Conservation (phyloP, 2,329 filamentous ascomycete species). For the Alternaria longipes region DNA sequence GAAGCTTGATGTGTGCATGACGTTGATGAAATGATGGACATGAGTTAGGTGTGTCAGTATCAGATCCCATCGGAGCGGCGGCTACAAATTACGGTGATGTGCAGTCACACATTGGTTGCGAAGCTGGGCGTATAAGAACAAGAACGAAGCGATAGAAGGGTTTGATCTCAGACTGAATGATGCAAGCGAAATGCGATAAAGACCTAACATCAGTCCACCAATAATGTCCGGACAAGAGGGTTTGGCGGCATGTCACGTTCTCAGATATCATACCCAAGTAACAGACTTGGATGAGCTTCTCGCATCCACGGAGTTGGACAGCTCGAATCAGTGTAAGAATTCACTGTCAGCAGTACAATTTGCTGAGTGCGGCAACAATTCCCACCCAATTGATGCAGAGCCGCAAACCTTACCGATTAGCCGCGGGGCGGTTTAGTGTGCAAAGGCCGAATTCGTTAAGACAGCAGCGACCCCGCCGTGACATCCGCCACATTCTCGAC, state of each 20-base stretch:
- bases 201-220: neutral
- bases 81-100: neutral
- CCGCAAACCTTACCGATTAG: conserved; percentile 29
- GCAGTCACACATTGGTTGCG: neutral
- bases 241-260: neutral
- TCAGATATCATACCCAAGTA: neutral
- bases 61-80: neutral
- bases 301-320: neutral
- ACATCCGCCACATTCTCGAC: conserved; percentile 22
- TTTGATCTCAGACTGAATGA: neutral
- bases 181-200: neutral
- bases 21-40: neutral
- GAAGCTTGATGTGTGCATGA: neutral
- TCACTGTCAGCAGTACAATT: neutral
- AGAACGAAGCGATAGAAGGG: neutral
- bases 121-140: neutral
- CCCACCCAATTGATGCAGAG: conserved; percentile 7
- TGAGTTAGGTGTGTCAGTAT: neutral
- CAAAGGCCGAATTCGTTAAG: conserved; percentile 5
- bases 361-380: neutral
- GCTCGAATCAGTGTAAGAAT: neutral
- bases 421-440: conserved; percentile 21
- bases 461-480: conserved; percentile 20
- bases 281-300: neutral
- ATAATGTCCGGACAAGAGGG: neutral